Evolutionary conservation across 345 rosid species (phyloP), one percentile per base, ranked within the genome.

Genomic region (Populus alba): DNA sequence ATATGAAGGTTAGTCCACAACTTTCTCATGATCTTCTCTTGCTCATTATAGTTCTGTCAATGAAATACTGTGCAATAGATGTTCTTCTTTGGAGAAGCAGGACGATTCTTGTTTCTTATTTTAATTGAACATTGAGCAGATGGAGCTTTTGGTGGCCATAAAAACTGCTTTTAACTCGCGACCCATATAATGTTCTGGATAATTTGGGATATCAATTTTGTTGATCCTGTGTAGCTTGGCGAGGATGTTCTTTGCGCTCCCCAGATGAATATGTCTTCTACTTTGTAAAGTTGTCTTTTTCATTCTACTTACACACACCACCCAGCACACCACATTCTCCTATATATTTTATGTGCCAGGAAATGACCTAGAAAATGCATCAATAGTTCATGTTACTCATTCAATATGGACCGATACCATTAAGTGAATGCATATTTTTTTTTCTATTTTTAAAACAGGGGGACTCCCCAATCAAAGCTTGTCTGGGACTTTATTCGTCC

Each of bases 141-240:
- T 97, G 78, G 93, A 20, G 99, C 98, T 83, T 83, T 86, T 97
- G 81, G 87, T 90, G 84, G 93, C 92, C 76, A 88, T 97, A 51
- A 97, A 94, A 87, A 81, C 27, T 70, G 91, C 87, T 76, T 88
- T 97, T n/a, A n/a, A n/a, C n/a, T 68, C 94, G 82, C 66, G 99
- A 97, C 78, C 98, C 98, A 0, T 89, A 94, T 85, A 94, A 88
- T 84, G 97, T 94, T 79, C 85, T 97, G 86, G 99, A 91, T 71
- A 91, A 90, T 77, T 77, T 97, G 99, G 99, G 99, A 97, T 87
- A 87, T 86, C 68, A 94, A 87, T 84, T 94, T 98, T 77, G 99
- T 97, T 33, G 99, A 94, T 91, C 99, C 99, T 72, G n/a, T 97
- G 99, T 88, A 93, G 98, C 86, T 97, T 98, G n/a, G n/a, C n/a